Conservation (phyloP, 805 yeast species). For the Kodamaea leandrae region DNA sequence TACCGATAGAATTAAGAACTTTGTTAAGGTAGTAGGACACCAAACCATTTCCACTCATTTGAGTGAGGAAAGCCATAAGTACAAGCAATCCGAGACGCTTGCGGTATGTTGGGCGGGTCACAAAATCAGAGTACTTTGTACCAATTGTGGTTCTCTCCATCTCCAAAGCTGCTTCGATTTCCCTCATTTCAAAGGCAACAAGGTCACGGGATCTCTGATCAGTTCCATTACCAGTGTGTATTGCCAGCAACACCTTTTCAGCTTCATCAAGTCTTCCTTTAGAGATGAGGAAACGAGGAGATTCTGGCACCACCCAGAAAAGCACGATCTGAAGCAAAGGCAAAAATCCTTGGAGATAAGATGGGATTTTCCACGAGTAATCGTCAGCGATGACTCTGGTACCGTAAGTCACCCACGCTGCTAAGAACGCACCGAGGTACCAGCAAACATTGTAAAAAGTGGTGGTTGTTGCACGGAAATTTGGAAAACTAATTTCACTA, state of each 20-base stretch:
- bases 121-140: slow-evolving; percentile 37
- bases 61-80: slow-evolving; percentile 37
- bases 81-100: slow-evolving; percentile 38
- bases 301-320: slow-evolving; percentile 40
- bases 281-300: slow-evolving; percentile 29
- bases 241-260: slow-evolving; percentile 29
- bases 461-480: slow-evolving; percentile 20
- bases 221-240: slow-evolving; percentile 39
- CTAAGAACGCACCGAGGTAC: slow-evolving; percentile 52
- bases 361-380: slow-evolving; percentile 56
- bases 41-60: slow-evolving; percentile 51
- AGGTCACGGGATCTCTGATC: slow-evolving; percentile 20
- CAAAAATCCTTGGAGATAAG: slow-evolving; percentile 48
- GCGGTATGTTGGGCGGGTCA: slow-evolving; percentile 37
- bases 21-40: slow-evolving; percentile 50
- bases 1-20: slow-evolving; percentile 53
- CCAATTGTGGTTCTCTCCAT: slow-evolving; percentile 33
- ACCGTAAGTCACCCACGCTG: slow-evolving; percentile 53
- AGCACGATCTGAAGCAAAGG: slow-evolving; percentile 42
- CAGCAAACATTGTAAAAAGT: slow-evolving; percentile 49
- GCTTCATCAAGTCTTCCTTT: slow-evolving; percentile 25
- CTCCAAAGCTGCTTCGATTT: slow-evolving; percentile 28
- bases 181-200: slow-evolving; percentile 22
- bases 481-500: slow-evolving; percentile 47
- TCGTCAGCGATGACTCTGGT: slow-evolving; percentile 27